Percentiles rank a stretch among this genome's conserved stretches.
Conservation (phyloP, 2,329 filamentous ascomycete genomes). For the Clonostachys rhizophaga region DNA sequence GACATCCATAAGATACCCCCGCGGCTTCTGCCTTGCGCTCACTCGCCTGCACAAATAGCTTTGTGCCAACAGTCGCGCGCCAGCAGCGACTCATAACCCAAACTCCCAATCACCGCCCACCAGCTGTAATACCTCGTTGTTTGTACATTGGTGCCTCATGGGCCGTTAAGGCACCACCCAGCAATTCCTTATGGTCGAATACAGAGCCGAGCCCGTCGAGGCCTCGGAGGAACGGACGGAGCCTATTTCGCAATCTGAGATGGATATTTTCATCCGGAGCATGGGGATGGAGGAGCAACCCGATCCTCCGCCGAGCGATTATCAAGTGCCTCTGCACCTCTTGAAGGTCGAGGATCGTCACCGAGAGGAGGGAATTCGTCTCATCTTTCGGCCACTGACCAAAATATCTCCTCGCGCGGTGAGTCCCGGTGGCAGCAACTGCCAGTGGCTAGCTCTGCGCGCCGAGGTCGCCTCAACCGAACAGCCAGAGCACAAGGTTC, state of each 20-base stretch:
- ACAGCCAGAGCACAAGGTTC: slow-evolving; percentile 50
- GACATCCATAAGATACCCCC: too few species aligned
- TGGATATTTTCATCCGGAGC: slow-evolving; percentile 41
- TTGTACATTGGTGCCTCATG: too few species aligned
- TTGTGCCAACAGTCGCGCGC: too few species aligned
- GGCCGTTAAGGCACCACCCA: too few species aligned
- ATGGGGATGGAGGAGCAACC: slow-evolving; percentile 36
- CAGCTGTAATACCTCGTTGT: too few species aligned
- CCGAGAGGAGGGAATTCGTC: slow-evolving; percentile 51
- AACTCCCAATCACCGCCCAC: too few species aligned
- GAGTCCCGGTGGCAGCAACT: slow-evolving; percentile 48
- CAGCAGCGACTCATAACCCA: too few species aligned
- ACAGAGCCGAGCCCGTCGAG: slow-evolving; percentile 28
- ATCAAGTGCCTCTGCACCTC: slow-evolving; percentile 47
- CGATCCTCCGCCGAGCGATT: slow-evolving; percentile 26
- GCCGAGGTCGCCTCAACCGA: slow-evolving; percentile 47
- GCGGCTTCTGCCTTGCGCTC: too few species aligned
- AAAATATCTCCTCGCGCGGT: slow-evolving; percentile 47
- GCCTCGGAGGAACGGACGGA: slow-evolving; percentile 50
- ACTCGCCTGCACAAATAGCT: too few species aligned
- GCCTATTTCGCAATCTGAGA: slow-evolving; percentile 52
- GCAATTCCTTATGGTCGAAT: slow-evolving; percentile 34
- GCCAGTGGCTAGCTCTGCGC: slow-evolving; percentile 51
- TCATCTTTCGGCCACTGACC: slow-evolving; percentile 50
- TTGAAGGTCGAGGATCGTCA: slow-evolving; percentile 46